Conservation (phyloP, 495 filamentous ascomycete species). For the Xylaria sp. region DNA sequence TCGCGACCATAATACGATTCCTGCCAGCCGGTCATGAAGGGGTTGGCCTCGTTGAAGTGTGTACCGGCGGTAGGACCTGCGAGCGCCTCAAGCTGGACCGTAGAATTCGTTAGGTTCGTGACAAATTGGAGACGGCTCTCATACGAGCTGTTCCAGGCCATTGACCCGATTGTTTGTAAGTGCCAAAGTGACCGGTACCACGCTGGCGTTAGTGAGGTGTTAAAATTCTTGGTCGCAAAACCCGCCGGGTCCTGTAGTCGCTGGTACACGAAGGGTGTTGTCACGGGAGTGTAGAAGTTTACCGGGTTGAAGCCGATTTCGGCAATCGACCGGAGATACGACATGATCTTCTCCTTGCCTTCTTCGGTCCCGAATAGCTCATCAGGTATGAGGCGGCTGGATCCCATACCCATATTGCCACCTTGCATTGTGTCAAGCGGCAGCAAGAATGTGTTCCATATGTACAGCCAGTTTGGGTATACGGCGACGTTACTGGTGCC, state of each 20-base stretch:
- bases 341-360: slow-evolving; percentile 34
- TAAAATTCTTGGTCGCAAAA: slow-evolving; percentile 24
- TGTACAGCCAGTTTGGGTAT: slow-evolving; percentile 19
- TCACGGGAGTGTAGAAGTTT: slow-evolving; percentile 34
- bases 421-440: slow-evolving; percentile 22
- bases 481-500: slow-evolving; percentile 28
- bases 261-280: slow-evolving; percentile 32
- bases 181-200: slow-evolving; percentile 45
- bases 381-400: slow-evolving; percentile 44
- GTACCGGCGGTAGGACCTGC: slow-evolving; percentile 52
- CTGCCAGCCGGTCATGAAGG: slow-evolving; percentile 53
- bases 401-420: slow-evolving; percentile 7
- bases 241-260: slow-evolving; percentile 18
- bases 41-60: slow-evolving; percentile 58
- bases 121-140: slow-evolving; percentile 42
- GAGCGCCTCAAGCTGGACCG: slow-evolving; percentile 52
- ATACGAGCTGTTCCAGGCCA: slow-evolving; percentile 48
- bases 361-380: slow-evolving; percentile 33
- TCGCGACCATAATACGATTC: slow-evolving; percentile 55
- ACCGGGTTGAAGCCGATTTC: slow-evolving; percentile 34
- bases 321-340: slow-evolving; percentile 29
- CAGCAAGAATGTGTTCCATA: slow-evolving; percentile 23
- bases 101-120: slow-evolving; percentile 49
- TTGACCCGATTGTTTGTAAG: slow-evolving; percentile 42
- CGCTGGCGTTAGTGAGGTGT: slow-evolving; percentile 22